phyloP scores from a whole-genome alignment of 2,329 filamentous ascomycete species.

The Fusarium neocosmosporiellum region DNA sequence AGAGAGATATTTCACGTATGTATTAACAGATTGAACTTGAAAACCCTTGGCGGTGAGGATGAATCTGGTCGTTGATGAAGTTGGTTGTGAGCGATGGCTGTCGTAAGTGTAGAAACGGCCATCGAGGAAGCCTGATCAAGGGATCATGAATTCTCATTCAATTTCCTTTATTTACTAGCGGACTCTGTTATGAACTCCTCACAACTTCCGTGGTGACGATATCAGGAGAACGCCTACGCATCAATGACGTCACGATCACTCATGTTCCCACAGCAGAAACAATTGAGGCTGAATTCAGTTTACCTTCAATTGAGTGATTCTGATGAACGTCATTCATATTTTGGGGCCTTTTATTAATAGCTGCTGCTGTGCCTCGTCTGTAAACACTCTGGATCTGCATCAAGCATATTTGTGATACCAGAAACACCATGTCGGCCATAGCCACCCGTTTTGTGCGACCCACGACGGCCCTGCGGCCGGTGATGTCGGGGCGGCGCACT shows the following conservation, averaged over 20 bases:
- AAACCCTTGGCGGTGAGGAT: neutral
- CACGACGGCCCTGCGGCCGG: constrained; percentile 16
- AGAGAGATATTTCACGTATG: constrained; percentile 34
- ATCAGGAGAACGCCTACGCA: constrained; percentile 33
- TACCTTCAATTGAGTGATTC: constrained; percentile 15
- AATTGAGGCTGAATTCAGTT: neutral
- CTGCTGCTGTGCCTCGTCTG: neutral
- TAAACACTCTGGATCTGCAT: neutral
- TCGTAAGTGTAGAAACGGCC: neutral
- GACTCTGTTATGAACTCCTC: neutral
- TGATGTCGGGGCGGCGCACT: constrained; percentile 14
- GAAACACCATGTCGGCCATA: constrained; percentile 22
- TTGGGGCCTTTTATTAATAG: neutral
- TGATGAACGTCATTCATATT: constrained; percentile 14
- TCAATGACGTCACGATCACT: constrained; percentile 39
- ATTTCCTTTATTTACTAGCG: neutral
- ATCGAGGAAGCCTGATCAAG: neutral
- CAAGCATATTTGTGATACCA: neutral
- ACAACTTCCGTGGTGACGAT: constrained; percentile 20
- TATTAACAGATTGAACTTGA: constrained; percentile 10
- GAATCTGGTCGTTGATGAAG: neutral
- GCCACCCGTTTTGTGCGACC: constrained; percentile 25
- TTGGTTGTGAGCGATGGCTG: neutral
- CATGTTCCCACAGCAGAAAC: constrained; percentile 3
- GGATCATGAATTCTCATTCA: neutral